phyloP scores from a whole-genome alignment of 2,329 filamentous ascomycete genomes.

The Xylaria sp. region DNA sequence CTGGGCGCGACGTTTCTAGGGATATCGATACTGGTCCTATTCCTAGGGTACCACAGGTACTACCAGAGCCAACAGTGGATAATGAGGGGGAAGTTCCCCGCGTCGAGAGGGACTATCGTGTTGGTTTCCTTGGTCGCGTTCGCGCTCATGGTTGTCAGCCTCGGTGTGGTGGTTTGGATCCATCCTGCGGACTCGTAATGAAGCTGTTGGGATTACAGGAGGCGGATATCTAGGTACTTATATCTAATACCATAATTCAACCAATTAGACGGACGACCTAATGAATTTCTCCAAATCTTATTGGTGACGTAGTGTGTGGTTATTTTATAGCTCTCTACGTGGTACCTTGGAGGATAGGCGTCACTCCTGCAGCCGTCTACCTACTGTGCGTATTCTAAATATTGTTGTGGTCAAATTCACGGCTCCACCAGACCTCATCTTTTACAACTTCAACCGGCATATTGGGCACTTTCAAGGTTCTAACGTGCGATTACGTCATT shows the following conservation, averaged over 20 bases:
- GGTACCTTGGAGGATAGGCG: background rate
- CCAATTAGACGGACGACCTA: background rate
- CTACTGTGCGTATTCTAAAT: background rate
- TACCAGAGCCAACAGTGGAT: constrained; percentile 80
- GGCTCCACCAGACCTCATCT: constrained; percentile 16
- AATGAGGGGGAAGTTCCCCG: constrained; percentile 77
- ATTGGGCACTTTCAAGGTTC: background rate
- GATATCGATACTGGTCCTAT: constrained; percentile 73
- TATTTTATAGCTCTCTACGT: no score
- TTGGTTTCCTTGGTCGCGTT: constrained; percentile 68
- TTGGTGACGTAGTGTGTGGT: background rate
- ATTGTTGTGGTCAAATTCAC: constrained; percentile 6
- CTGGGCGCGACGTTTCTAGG: constrained; percentile 76
- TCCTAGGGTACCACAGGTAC: constrained; percentile 78
- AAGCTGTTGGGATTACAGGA: background rate
- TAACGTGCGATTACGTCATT: background rate
- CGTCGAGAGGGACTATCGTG: constrained; percentile 74
- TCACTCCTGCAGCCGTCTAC: background rate
- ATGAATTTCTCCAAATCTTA: background rate
- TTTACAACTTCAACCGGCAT: constrained; percentile 2
- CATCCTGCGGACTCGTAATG: constrained; percentile 38
- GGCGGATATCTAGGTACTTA: background rate
- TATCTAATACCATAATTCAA: background rate
- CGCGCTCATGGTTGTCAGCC: constrained; percentile 61
- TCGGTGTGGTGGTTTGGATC: constrained; percentile 63